Conservation (phyloP, 768 basidiomycete genomes). For the Russula abietina region DNA sequence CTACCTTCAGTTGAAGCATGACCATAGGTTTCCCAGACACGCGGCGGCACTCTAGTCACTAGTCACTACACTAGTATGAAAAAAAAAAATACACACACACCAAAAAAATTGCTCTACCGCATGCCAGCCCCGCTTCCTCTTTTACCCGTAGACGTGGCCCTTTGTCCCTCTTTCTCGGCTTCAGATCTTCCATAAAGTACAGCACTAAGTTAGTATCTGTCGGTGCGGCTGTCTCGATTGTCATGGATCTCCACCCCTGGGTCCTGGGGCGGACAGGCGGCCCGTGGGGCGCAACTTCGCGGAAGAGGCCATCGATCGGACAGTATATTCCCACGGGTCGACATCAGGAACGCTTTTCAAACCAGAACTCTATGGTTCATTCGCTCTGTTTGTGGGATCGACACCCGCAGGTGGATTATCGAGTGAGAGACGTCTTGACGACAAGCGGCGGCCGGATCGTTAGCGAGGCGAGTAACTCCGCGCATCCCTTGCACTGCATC, state of each 20-base stretch:
- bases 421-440: not conserved
- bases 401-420: not conserved
- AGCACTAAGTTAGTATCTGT: too few species aligned
- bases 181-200: too few species aligned
- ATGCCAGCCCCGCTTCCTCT: not conserved
- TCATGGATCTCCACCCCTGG: not conserved
- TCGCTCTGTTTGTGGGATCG: not conserved
- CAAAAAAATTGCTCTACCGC: not conserved
- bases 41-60: not conserved
- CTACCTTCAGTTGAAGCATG: not conserved
- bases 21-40: not conserved
- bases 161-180: not conserved
- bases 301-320: slow-evolving; percentile 32
- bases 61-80: not conserved
- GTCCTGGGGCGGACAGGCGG: slow-evolving; percentile 31
- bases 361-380: not conserved
- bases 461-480: not conserved
- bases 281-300: slow-evolving; percentile 56
- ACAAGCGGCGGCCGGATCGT: not conserved
- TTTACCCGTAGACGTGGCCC: not conserved
- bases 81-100: not conserved
- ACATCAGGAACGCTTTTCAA: not conserved
- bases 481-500: too few species aligned
- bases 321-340: not conserved
- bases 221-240: too few species aligned